Percentiles rank a stretch among this genome's conserved stretches.
phyloP scores from a whole-genome alignment of 805 yeast species.

The Metschnikowia peoriensis region DNA sequence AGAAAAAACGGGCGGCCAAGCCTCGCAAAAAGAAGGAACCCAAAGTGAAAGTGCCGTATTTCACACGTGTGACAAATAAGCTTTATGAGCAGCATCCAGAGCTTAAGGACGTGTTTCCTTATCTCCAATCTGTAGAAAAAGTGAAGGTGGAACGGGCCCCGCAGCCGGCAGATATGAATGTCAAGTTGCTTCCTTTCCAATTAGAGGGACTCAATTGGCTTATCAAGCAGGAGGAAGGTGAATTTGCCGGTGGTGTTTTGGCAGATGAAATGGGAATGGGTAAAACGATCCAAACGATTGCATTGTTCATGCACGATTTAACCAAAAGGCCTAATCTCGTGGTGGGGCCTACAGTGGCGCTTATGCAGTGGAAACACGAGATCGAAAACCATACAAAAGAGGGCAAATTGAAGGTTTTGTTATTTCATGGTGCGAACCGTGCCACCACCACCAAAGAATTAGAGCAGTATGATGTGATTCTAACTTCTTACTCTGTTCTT shows the following conservation, averaged over 20 bases:
- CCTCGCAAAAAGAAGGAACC: slow-evolving; percentile 36
- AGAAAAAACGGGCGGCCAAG: slow-evolving; percentile 20
- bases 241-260: slow-evolving; percentile 83
- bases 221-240: slow-evolving; percentile 71
- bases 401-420: slow-evolving; percentile 60
- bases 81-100: slow-evolving; percentile 79
- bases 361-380: slow-evolving; percentile 97
- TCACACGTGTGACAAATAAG: slow-evolving; percentile 64
- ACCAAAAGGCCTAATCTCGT: slow-evolving; percentile 76
- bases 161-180: slow-evolving; percentile 78
- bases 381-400: slow-evolving; percentile 76
- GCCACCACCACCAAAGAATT: slow-evolving; percentile 57
- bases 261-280: slow-evolving; percentile 99
- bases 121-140: slow-evolving; percentile 47
- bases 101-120: slow-evolving; percentile 66
- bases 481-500: slow-evolving; percentile 90
- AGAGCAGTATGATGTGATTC: slow-evolving; percentile 66
- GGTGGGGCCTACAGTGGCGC: slow-evolving; percentile 97
- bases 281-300: slow-evolving; percentile 94
- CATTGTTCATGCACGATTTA: slow-evolving; percentile 70
- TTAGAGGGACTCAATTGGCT: slow-evolving; percentile 93
- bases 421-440: slow-evolving; percentile 87
- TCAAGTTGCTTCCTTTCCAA: slow-evolving; percentile 83
- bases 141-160: slow-evolving; percentile 54
- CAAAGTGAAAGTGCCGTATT: slow-evolving; percentile 63